Percentiles rank a stretch among this genome's conserved stretches.
These are phyloP conservation scores for Solanum etuberosum DNA, from an alignment of 257 asterid genomes.

Conservation along the genomic window DNA sequence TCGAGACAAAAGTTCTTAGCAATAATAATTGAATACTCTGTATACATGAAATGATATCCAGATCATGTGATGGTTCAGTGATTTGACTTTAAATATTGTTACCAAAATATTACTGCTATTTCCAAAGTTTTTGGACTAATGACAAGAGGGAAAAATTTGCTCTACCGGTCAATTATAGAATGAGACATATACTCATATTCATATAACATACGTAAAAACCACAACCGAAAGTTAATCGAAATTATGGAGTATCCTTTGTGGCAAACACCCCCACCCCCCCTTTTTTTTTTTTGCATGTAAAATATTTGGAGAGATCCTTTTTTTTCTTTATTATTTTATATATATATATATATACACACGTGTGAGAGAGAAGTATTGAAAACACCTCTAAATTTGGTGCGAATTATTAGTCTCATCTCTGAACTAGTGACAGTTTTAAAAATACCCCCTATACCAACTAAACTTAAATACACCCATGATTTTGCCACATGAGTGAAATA, in stretches of 20 bases:
- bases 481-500: neutral
- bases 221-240: too few species aligned
- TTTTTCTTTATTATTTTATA: too few species aligned
- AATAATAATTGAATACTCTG: neutral
- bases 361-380: too few species aligned
- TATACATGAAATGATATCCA: neutral
- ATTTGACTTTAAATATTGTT: neutral
- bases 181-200: neutral
- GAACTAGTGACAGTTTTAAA: too few species aligned
- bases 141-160: neutral
- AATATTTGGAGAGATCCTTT: too few species aligned
- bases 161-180: neutral
- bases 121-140: neutral
- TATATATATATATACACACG: too few species aligned
- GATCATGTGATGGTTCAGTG: neutral
- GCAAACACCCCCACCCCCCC: too few species aligned
- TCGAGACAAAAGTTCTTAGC: neutral
- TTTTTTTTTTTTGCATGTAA: too few species aligned
- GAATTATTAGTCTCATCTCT: too few species aligned
- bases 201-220: neutral
- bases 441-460: too few species aligned
- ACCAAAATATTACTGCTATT: neutral
- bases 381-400: fast-evolving
- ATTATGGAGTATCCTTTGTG: too few species aligned
- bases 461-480: neutral